phyloP scores from a whole-genome alignment of 495 filamentous ascomycete genomes.

The Talaromyces thailandensis region DNA sequence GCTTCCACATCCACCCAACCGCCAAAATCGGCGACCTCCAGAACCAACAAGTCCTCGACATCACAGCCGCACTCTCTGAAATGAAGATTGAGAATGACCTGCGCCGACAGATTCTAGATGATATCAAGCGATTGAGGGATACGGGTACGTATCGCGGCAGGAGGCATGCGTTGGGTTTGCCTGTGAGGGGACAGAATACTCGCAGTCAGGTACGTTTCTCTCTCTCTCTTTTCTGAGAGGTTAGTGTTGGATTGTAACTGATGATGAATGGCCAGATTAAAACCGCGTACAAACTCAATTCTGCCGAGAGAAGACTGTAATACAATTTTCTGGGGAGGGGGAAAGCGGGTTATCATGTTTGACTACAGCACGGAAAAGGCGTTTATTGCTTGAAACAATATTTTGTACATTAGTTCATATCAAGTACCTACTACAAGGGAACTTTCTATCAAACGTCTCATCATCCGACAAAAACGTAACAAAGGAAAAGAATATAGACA shows the following conservation, averaged over 20 bases:
- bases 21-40: slow-evolving; percentile 64
- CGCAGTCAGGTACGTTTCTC: slow-evolving; percentile 56
- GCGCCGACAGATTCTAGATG: slow-evolving; percentile 62
- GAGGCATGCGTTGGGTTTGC: slow-evolving; percentile 81
- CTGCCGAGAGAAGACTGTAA: slow-evolving; percentile 55
- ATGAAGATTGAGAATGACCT: slow-evolving; percentile 95
- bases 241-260: slow-evolving; percentile 4
- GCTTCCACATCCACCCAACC: slow-evolving; percentile 73
- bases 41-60: slow-evolving; percentile 62
- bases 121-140: slow-evolving; percentile 79
- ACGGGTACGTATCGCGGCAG: slow-evolving; percentile 87
- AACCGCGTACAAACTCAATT: slow-evolving; percentile 73
- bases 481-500: not conserved
- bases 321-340: not conserved
- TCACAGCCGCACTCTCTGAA: slow-evolving; percentile 75
- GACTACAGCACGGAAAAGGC: not conserved
- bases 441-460: not conserved
- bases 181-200: slow-evolving; percentile 81
- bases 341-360: not conserved
- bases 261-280: slow-evolving; percentile 42
- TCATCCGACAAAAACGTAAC: not conserved
- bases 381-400: slow-evolving; percentile 2
- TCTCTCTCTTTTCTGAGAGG: slow-evolving; percentile 1
- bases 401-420: not conserved
- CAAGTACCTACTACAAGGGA: not conserved